Conservation (phyloP, 2,329 filamentous ascomycete species). For the Fusarium veterinarium region DNA sequence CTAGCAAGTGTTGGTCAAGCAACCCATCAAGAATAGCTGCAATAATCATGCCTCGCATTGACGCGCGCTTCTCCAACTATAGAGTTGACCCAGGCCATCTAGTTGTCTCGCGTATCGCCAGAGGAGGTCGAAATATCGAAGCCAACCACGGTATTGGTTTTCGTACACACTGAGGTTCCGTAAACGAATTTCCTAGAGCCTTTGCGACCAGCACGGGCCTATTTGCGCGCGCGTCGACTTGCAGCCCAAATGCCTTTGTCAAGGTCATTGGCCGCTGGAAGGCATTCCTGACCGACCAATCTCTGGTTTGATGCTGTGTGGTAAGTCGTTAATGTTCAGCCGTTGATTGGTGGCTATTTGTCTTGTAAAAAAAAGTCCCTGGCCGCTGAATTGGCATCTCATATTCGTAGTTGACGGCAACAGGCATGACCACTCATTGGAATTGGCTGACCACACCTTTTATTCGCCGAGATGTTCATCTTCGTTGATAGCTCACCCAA, state of each 20-base stretch:
- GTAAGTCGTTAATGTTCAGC: constrained; percentile 5
- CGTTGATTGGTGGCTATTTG: constrained; percentile 22
- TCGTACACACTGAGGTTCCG: constrained; percentile 9
- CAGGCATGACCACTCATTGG: constrained; percentile 4
- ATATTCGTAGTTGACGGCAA: constrained; percentile 10
- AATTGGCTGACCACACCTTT: not conserved
- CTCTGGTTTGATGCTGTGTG: not conserved
- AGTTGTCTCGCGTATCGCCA: constrained; percentile 16
- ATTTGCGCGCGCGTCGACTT: constrained; percentile 31
- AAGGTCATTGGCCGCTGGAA: not conserved
- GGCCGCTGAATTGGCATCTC: constrained; percentile 8
- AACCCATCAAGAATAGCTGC: constrained; percentile 7
- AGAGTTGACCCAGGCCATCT: not conserved
- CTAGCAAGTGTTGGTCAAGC: constrained; percentile 2
- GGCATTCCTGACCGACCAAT: not conserved
- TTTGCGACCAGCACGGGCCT: not conserved
- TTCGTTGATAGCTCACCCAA: constrained; percentile 6
- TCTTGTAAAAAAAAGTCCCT: not conserved
- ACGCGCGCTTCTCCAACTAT: constrained; percentile 33
- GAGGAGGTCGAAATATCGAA: constrained; percentile 4
- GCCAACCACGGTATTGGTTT: not conserved
- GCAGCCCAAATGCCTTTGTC: not conserved
- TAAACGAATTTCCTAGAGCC: not conserved
- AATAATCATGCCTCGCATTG: constrained; percentile 35
- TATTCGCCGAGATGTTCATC: constrained; percentile 4